Evolutionary conservation across 2,329 filamentous ascomycete species (phyloP), one percentile per base, ranked within the genome.

Genomic region (Grosmannia penicillata): DNA sequence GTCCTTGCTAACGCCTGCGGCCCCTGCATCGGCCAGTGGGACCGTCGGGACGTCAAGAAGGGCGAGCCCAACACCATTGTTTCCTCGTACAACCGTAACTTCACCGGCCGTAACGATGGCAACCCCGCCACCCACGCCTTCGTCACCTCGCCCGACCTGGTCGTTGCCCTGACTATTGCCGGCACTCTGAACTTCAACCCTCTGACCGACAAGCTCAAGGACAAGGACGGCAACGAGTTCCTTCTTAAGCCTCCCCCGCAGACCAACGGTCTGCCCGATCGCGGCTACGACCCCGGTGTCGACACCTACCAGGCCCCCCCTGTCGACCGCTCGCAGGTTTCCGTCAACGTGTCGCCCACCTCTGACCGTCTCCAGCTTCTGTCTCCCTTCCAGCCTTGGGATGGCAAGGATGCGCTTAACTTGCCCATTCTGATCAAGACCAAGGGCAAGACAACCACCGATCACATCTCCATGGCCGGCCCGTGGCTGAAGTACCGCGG

Each of bases 71-170:
- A 98, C 78, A 93, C 86, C 7, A 98, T 98, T 60, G 70, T 98
- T 58, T 95, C 87, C 33, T 96, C 91, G 22, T 98, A 95, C 79
- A 98, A 98, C 81, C 86, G 91, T 65, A 96, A 98, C 78, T 96
- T 98, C 70, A 96, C 89, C 45, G 89, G 89, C 49, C 85, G 91
- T 58, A 96, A 96, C 49, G 96, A 59, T 41, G 55, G 54, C 39
- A 59, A 59, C 53, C 53, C 63, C 2, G 62, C 59, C 22, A 68
- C 63, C 0, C 62, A 65, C 48, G 63, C 62, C 1, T 67, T 68
- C 43, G 59, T 66, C 33, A 59, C 62, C 14, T 66, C 62, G 3
- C 62, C 63, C 17, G 62, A 66, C 40, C 51, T 66, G 38, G 62
- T 61, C 19, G 60, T 61, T 10, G 60, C 56, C 25, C 50, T 61